A percentile compares a stretch with the other conserved stretches of the same genome.
phyloP scores from a whole-genome alignment of 2,329 filamentous ascomycete genomes.

The Pseudogymnoascus sp. region DNA sequence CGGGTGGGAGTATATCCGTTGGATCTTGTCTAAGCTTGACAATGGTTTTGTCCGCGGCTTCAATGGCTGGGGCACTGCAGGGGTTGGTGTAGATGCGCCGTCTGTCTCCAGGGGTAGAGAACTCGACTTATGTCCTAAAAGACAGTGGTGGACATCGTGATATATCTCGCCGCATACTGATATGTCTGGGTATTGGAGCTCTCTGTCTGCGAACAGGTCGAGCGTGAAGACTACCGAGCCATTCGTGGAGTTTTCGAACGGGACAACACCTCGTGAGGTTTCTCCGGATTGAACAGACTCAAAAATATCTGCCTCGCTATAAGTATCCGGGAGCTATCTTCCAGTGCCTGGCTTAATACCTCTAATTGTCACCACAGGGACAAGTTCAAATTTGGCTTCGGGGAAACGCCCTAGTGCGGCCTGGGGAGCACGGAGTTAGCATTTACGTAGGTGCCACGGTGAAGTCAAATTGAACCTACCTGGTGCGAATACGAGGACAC shows the following conservation, averaged over 20 bases:
- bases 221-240: conserved; percentile 86
- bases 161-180: conserved; percentile 78
- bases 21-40: conserved; percentile 52
- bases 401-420: conserved; percentile 47
- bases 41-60: conserved; percentile 43
- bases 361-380: conserved; percentile 39
- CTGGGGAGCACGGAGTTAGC: conserved; percentile 33
- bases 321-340: conserved; percentile 9
- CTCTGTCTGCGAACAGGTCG: conserved; percentile 76
- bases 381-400: conserved; percentile 30
- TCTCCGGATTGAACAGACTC: conserved; percentile 61
- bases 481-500: conserved; percentile 63
- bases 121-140: conserved; percentile 50
- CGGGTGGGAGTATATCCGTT: conserved; percentile 81
- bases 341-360: conserved; percentile 20
- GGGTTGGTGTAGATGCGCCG: conserved; percentile 41
- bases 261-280: conserved; percentile 71
- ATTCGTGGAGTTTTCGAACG: conserved; percentile 94
- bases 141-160: conserved; percentile 79
- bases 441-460: conserved; percentile 21
- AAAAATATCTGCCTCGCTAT: conserved; percentile 60
- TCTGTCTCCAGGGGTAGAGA: conserved; percentile 7
- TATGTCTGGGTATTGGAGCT: conserved; percentile 57
- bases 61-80: conserved; percentile 39
- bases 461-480: conserved; percentile 34